Evolutionary conservation across 202 grass and related monocot genomes (phyloP).

Genomic region (Saccharum hybrid): DNA sequence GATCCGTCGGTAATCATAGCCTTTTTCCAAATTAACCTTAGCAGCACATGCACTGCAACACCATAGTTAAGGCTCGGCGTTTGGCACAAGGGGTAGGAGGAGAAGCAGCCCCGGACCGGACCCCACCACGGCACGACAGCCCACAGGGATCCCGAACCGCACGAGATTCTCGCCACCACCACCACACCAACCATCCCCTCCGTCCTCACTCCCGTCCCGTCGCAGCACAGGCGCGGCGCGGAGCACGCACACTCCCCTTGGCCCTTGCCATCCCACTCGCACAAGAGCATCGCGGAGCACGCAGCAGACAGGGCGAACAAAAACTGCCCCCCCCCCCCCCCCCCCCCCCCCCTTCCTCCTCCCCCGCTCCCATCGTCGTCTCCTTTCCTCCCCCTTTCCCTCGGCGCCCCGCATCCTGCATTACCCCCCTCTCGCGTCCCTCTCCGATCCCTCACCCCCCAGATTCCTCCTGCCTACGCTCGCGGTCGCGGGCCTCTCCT

Average conservation of each 20-base stretch:
- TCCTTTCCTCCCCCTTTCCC: background rate
- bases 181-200: background rate
- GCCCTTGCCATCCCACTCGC: background rate
- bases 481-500: too few relatives aligned
- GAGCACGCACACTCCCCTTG: constrained; percentile 19
- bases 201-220: background rate
- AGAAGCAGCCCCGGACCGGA: background rate
- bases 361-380: constrained; percentile 28
- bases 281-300: constrained; percentile 17
- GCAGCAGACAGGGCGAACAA: constrained; percentile 36
- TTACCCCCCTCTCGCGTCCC: background rate
- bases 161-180: constrained; percentile 43
- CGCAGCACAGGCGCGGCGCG: constrained; percentile 22
- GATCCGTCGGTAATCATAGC: background rate
- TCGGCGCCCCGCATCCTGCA: constrained; percentile 8
- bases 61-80: background rate
- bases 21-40: background rate
- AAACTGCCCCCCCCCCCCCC: constrained; percentile 34
- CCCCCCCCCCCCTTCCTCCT: background rate
- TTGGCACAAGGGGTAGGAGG: too few relatives aligned
- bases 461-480: background rate
- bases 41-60: background rate
- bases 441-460: constrained; percentile 1
- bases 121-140: background rate
- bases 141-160: constrained; percentile 38